Conservation (phyloP, 2,329 filamentous ascomycete species). For the Alternaria tenuissima region DNA sequence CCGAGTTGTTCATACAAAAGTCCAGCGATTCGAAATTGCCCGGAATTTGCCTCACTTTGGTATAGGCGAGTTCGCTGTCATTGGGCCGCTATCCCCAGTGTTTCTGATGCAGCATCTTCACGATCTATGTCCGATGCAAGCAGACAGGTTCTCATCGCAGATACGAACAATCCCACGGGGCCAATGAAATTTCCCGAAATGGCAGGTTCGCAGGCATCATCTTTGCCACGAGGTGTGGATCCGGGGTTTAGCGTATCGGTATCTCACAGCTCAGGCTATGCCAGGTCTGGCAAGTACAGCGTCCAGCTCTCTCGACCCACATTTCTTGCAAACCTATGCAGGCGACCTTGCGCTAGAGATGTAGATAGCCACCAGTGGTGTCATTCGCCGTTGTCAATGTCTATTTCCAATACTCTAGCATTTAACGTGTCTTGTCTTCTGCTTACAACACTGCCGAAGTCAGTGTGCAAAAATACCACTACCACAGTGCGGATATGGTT, state of each 20-base stretch:
- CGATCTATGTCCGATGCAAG: not conserved
- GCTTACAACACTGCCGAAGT: not conserved
- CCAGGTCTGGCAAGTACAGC: conserved; percentile 1
- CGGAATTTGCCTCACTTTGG: not conserved
- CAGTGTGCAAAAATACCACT: not conserved
- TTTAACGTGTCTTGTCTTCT: not conserved
- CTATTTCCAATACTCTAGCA: not conserved
- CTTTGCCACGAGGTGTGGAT: not conserved
- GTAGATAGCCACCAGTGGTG: not conserved
- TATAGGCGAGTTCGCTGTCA: not conserved
- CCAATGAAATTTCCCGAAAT: not conserved
- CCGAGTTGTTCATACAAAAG: not conserved
- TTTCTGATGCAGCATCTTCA: not conserved
- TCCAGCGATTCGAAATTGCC: not conserved
- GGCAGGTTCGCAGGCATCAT: not conserved
- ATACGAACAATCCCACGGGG: not conserved
- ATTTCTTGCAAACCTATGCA: conserved; percentile 1
- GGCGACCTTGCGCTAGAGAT: not conserved
- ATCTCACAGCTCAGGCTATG: not conserved
- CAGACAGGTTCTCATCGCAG: not conserved
- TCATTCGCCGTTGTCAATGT: not conserved
- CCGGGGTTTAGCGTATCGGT: not conserved
- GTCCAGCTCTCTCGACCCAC: conserved; percentile 1
- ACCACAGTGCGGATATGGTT: not conserved
- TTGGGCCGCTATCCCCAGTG: not conserved